Evolutionary conservation across 768 basidiomycete species (phyloP), one percentile per base, ranked within the genome.

Genomic region (Rhodosporidiobolus sp.): DNA sequence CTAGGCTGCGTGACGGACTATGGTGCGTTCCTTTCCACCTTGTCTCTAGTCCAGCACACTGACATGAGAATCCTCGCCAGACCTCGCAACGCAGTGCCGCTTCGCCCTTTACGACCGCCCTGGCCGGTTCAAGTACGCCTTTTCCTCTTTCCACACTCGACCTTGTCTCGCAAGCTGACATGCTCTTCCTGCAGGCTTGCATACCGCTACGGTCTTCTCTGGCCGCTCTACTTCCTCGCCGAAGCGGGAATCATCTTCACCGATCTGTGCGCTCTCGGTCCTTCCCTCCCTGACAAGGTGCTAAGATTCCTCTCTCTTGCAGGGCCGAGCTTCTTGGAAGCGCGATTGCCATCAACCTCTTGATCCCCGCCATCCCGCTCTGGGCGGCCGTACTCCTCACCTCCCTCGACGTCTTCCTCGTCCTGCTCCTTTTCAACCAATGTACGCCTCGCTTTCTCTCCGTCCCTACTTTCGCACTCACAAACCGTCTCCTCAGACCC

Each of bases 281-380:
- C 67, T 79, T 8, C 74, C 75, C 67, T 43, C 54, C 65, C 10
- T 59, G 53, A 11, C 48, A 20, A 7, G 38, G 38, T 30, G 57
- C 49, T 26, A 14, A n/a, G n/a, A 34, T 30, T 22, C 4, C 17
- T 48, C 12, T 28, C 52, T 12, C 0, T 5, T 24, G 14, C 38
- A 43, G 38, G 38, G 89, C 90, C 16, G 91, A 94, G 80, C 83
- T 94, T 24, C 82, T 94, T 2, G 87, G 92, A 9, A 89, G 88
- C 54, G 91, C 91, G 22, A 91, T 92, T 63, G 91, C 89, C 0
- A 83, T 93, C 56, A 87, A 87, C 78, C 83, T 93, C 4, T 83
- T 91, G 50, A 89, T 90, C 78, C 90, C 89, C 0, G 79, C 79
- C 34, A 83, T 91, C 11, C 84, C 89, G 52, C 81, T 91, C 9